Evolutionary conservation across 2,329 filamentous ascomycete species (phyloP).

Genomic region (Anthostomella pinea): DNA sequence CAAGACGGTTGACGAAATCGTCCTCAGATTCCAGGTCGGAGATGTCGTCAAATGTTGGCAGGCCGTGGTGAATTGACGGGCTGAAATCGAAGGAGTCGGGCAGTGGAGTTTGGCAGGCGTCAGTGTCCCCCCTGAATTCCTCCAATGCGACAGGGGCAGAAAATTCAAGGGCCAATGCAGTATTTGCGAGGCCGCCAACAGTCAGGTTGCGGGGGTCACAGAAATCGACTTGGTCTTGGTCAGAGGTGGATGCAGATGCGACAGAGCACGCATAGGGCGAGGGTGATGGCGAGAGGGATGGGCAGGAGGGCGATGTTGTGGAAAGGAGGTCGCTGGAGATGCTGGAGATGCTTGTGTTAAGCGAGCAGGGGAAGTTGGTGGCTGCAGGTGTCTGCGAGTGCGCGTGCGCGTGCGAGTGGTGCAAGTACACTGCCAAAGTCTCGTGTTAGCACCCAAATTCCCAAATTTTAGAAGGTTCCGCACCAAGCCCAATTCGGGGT

Average conservation of each 20-base stretch:
- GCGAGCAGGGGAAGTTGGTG: slow-evolving; percentile 50
- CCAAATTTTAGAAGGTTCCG: too few relatives aligned
- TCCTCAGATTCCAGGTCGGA: slow-evolving; percentile 90
- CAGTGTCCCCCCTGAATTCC: slow-evolving; percentile 54
- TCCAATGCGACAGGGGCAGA: slow-evolving; percentile 63
- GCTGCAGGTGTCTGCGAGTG: too few relatives aligned
- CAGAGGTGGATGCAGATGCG: slow-evolving; percentile 60
- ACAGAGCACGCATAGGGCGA: slow-evolving; percentile 72
- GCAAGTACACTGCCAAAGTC: slow-evolving; percentile 29
- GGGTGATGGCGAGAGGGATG: slow-evolving; percentile 83
- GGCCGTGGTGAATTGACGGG: slow-evolving; percentile 49
- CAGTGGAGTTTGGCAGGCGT: slow-evolving; percentile 45
- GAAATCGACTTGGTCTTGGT: slow-evolving; percentile 76
- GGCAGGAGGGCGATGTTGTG: slow-evolving; percentile 68
- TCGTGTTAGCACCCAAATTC: slow-evolving; percentile 23
- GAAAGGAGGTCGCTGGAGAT: slow-evolving; percentile 69
- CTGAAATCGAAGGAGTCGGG: slow-evolving; percentile 52
- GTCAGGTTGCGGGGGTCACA: slow-evolving; percentile 90
- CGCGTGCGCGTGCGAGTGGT: slow-evolving; percentile 36
- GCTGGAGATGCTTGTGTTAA: slow-evolving; percentile 57
- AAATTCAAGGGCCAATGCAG: slow-evolving; percentile 58
- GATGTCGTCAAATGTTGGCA: slow-evolving; percentile 78
- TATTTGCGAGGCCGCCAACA: slow-evolving; percentile 55
- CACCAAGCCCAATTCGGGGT: slow-evolving; percentile 1
- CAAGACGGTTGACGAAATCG: slow-evolving; percentile 73